A percentile compares a stretch with the other conserved stretches of the same genome.
Evolutionary conservation across 2,329 filamentous ascomycete species (phyloP).

Genomic region (Fusarium sp.): DNA sequence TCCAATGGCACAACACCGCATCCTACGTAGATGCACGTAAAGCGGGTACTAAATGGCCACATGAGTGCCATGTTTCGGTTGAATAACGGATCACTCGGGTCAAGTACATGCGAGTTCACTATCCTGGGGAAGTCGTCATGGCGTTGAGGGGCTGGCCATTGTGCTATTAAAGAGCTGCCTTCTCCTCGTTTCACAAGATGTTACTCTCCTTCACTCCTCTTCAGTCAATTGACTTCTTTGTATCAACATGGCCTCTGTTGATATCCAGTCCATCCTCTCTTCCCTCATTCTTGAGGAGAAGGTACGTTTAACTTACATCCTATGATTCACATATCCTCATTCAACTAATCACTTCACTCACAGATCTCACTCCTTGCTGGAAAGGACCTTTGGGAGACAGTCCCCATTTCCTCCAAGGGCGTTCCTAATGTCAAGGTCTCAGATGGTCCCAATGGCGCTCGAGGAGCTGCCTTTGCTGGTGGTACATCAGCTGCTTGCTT

Average conservation of each 20-base stretch:
- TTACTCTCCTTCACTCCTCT: slow-evolving; percentile 3
- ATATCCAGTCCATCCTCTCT: slow-evolving; percentile 42
- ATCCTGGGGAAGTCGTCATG: slow-evolving; percentile 11
- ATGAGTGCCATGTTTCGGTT: slow-evolving; percentile 31
- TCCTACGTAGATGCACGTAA: slow-evolving; percentile 24
- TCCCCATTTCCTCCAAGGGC: slow-evolving; percentile 39
- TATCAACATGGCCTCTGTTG: slow-evolving; percentile 40
- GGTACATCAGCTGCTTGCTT: slow-evolving; percentile 42
- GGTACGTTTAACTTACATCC: slow-evolving; percentile 22
- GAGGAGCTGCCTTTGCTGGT: slow-evolving; percentile 38
- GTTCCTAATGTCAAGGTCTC: slow-evolving; percentile 39
- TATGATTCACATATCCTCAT: neutral
- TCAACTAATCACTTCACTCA: neutral
- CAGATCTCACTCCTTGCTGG: slow-evolving; percentile 42
- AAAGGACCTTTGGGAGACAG: slow-evolving; percentile 42
- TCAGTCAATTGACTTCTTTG: slow-evolving; percentile 1
- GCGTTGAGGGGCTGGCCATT: slow-evolving; percentile 4
- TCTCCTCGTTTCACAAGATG: slow-evolving; percentile 23
- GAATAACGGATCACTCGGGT: slow-evolving; percentile 30
- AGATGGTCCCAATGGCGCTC: slow-evolving; percentile 43
- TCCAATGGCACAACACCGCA: slow-evolving; percentile 36
- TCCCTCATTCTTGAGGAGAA: slow-evolving; percentile 47
- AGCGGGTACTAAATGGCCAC: slow-evolving; percentile 34
- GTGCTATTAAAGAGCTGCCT: slow-evolving; percentile 37
- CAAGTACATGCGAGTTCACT: neutral